Conservation (phyloP, 176 grass and related monocot species). For the Cenchrus fungigraminus region DNA sequence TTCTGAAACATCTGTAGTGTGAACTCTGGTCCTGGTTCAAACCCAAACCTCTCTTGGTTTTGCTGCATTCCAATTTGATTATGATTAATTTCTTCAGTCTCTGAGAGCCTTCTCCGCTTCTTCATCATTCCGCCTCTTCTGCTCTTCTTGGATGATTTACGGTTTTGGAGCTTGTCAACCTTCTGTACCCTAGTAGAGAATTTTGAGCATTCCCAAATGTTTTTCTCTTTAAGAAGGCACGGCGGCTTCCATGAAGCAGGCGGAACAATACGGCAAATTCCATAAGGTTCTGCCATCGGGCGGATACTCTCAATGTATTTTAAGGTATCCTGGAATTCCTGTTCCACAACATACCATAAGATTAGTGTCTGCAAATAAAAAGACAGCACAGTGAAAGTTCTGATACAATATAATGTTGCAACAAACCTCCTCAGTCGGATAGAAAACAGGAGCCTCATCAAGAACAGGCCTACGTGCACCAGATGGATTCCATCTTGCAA, state of each 20-base stretch:
- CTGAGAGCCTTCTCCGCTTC: slow-evolving; percentile 71
- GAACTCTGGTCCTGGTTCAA: slow-evolving; percentile 87
- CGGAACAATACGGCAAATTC: slow-evolving; percentile 94
- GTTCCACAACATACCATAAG: slow-evolving; percentile 26
- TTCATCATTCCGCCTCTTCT: slow-evolving; percentile 63
- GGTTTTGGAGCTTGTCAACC: slow-evolving; percentile 94
- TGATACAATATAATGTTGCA: slow-evolving; percentile 10
- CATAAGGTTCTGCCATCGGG: slow-evolving; percentile 69
- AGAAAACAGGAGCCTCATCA: slow-evolving; percentile 81
- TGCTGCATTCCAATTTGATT: slow-evolving; percentile 45
- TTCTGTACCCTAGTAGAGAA: slow-evolving; percentile 83
- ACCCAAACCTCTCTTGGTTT: slow-evolving; percentile 84
- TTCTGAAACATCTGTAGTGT: slow-evolving; percentile 81
- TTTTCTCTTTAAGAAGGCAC: slow-evolving; percentile 79
- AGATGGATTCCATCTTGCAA: slow-evolving; percentile 81
- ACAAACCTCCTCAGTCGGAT: slow-evolving; percentile 91
- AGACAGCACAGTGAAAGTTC: neutral
- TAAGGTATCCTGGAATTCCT: slow-evolving; percentile 91
- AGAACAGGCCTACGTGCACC: slow-evolving; percentile 64
- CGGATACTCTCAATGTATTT: slow-evolving; percentile 90
- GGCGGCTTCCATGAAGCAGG: slow-evolving; percentile 89
- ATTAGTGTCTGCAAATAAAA: neutral
- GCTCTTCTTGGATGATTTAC: slow-evolving; percentile 64
- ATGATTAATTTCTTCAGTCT: slow-evolving; percentile 43
- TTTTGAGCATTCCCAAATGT: slow-evolving; percentile 71